These are phyloP conservation scores for Trichomonas vaginalis DNA, from an alignment of 208 protist species.

Conservation along the genomic window DNA sequence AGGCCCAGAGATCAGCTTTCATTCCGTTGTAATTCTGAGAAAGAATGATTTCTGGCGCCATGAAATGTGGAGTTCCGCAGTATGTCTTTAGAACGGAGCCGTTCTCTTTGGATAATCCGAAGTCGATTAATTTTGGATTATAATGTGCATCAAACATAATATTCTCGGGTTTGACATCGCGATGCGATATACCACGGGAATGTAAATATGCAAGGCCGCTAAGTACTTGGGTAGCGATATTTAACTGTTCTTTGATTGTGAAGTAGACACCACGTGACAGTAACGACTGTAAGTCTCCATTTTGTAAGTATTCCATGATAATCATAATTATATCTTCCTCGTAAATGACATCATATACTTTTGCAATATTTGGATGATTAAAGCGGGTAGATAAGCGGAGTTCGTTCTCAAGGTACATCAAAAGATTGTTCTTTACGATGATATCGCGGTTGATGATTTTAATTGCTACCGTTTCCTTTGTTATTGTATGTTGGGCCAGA, in stretches of 20 bases:
- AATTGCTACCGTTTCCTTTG: too few relatives aligned
- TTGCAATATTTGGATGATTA: neutral
- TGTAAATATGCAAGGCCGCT: neutral
- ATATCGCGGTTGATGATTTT: too few relatives aligned
- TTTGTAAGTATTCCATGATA: neutral
- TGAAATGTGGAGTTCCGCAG: conserved; percentile 36
- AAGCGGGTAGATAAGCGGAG: neutral
- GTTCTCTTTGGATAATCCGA: neutral
- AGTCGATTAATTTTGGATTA: neutral
- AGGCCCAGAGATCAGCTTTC: conserved; percentile 31
- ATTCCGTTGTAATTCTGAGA: neutral
- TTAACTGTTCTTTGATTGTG: neutral
- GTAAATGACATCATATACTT: neutral
- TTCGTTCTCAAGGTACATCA: neutral
- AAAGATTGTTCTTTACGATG: too few relatives aligned
- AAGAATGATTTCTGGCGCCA: conserved; percentile 40
- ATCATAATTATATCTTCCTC: neutral
- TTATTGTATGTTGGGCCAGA: too few relatives aligned
- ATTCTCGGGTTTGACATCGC: neutral
- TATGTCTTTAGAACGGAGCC: neutral
- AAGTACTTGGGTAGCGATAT: neutral
- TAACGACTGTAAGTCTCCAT: neutral
- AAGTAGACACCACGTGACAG: neutral
- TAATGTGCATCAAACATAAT: neutral
- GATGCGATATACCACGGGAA: neutral